These are phyloP conservation scores for Henckelia pumila DNA, from an alignment of 257 asterid species.

Conservation along the genomic window DNA sequence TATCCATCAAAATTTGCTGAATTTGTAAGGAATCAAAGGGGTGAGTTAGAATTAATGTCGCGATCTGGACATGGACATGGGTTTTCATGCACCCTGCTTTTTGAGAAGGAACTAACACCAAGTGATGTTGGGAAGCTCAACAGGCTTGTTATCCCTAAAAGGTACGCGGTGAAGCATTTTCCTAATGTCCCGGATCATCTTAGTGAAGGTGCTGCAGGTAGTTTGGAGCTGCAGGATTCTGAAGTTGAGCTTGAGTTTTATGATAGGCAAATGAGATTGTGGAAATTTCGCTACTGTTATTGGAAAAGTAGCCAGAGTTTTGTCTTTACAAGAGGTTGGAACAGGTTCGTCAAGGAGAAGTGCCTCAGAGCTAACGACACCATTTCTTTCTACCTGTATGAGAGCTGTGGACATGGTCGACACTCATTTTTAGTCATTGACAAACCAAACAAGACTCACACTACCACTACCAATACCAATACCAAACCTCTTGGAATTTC, in stretches of 20 bases:
- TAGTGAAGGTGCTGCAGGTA: slow-evolving; percentile 18
- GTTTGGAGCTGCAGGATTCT: background rate
- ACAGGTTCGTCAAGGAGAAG: slow-evolving; percentile 58
- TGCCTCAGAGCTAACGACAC: slow-evolving; percentile 47
- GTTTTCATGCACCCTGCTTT: slow-evolving; percentile 43
- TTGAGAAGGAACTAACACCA: slow-evolving; percentile 67
- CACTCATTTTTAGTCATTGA: slow-evolving; percentile 47
- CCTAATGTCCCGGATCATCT: slow-evolving; percentile 32
- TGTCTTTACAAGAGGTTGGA: slow-evolving; percentile 84
- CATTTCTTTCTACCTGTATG: slow-evolving; percentile 49
- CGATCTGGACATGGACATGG: slow-evolving; percentile 23
- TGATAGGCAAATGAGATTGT: slow-evolving; percentile 48
- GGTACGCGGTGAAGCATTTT: slow-evolving; percentile 54
- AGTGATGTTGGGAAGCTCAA: slow-evolving; percentile 68
- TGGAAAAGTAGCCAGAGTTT: slow-evolving; percentile 91
- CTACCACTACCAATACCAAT: too few species aligned
- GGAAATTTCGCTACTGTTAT: slow-evolving; percentile 75
- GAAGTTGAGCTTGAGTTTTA: slow-evolving; percentile 54
- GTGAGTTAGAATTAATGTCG: slow-evolving; percentile 23
- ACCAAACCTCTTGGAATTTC: background rate
- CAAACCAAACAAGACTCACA: slow-evolving; percentile 33
- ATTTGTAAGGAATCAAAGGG: slow-evolving; percentile 37
- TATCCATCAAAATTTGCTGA: slow-evolving; percentile 52
- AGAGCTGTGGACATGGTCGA: slow-evolving; percentile 26
- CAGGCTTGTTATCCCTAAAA: slow-evolving; percentile 66